phyloP scores from a whole-genome alignment of 768 basidiomycete genomes.

The Leccinum longicurvipes region DNA sequence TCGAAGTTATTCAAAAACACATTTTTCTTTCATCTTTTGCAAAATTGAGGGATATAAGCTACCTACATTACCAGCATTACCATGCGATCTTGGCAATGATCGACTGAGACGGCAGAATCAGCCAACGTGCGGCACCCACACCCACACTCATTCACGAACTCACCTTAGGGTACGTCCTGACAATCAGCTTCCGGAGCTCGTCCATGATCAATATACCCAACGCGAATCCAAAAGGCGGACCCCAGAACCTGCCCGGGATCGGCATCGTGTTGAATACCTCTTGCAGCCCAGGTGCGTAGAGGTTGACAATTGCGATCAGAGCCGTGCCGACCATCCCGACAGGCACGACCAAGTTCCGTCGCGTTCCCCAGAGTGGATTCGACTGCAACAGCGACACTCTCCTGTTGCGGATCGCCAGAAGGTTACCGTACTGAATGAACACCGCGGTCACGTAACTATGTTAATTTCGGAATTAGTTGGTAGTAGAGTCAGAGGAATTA shows the following conservation, averaged over 20 bases:
- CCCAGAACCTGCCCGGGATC: constrained; percentile 45
- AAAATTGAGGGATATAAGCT: too few relatives aligned
- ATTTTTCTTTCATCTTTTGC: neutral
- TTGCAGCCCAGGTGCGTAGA: constrained; percentile 34
- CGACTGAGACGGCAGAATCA: neutral
- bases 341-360: constrained; percentile 34
- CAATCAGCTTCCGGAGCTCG: constrained; percentile 44
- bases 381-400: constrained; percentile 26
- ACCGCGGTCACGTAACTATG: constrained; percentile 37
- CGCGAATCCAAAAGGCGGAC: constrained; percentile 41
- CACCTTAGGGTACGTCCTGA: constrained; percentile 43
- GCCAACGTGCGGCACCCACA: neutral
- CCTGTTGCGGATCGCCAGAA: constrained; percentile 29
- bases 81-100: neutral
- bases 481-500: too few relatives aligned
- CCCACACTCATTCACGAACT: neutral
- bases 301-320: constrained; percentile 32
- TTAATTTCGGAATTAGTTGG: neutral
- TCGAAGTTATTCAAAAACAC: neutral
- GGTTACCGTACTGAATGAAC: constrained; percentile 23
- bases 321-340: constrained; percentile 33
- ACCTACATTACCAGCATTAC: neutral
- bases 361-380: constrained; percentile 37
- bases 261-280: constrained; percentile 30
- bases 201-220: constrained; percentile 42